Evolutionary conservation across 2,329 filamentous ascomycete species (phyloP).

Genomic region (Epichloe amarillans): DNA sequence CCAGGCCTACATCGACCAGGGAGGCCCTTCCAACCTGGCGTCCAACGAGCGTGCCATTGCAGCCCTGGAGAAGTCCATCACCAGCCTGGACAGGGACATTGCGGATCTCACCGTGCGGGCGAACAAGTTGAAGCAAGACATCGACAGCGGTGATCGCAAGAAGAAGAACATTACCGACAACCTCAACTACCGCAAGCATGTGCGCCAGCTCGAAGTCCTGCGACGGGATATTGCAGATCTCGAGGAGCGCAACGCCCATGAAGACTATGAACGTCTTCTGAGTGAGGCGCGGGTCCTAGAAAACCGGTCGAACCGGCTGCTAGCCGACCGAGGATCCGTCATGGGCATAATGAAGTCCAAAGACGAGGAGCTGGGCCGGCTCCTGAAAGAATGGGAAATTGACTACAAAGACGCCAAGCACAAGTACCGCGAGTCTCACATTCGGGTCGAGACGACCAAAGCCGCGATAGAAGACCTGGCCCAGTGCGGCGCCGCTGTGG

Average conservation of each 20-base stretch:
- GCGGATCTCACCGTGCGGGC: conserved; percentile 52
- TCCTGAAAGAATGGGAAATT: conserved; percentile 68
- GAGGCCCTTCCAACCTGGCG: conserved; percentile 58
- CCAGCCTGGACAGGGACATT: conserved; percentile 54
- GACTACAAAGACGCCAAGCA: conserved; percentile 73
- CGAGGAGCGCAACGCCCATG: conserved; percentile 65
- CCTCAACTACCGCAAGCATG: conserved; percentile 66
- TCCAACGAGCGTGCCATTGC: conserved; percentile 58
- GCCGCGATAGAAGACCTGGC: conserved; percentile 83
- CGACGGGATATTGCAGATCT: conserved; percentile 59
- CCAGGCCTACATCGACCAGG: conserved; percentile 61
- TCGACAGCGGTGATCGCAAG: conserved; percentile 66
- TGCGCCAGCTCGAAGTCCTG: conserved; percentile 54
- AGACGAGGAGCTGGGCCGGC: conserved; percentile 61
- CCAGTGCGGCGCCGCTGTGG: conserved; percentile 70
- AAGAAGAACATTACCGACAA: conserved; percentile 86
- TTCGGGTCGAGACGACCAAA: conserved; percentile 83
- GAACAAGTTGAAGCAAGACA: conserved; percentile 64
- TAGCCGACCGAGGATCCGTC: conserved; percentile 59
- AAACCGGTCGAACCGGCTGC: conserved; percentile 51
- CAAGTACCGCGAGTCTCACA: conserved; percentile 76
- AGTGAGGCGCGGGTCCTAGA: conserved; percentile 56
- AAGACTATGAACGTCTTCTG: conserved; percentile 65
- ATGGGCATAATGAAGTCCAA: conserved; percentile 73
- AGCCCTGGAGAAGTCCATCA: conserved; percentile 51